Base-by-base conservation (phyloP, 768 basidiomycete genomes). In the Tylopilus sp. region DNA sequence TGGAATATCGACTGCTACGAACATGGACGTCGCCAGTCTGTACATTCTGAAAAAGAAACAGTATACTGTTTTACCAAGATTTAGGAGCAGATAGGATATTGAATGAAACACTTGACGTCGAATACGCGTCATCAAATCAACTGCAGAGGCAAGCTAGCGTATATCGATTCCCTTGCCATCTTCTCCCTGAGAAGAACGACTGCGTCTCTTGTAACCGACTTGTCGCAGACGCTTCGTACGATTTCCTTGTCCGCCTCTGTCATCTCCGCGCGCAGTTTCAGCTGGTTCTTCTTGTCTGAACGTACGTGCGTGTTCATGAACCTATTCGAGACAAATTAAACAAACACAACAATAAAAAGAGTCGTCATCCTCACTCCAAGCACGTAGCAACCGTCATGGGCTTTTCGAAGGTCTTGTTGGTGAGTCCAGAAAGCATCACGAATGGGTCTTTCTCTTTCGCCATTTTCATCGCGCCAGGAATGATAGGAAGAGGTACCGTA, bases 191-290 rank as follows among this genome's bases (percentile, higher is more conserved):
- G 43, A 51, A 57, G 2, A 13, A 37, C 7, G 10, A 52, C 52
- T 0, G 55, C 30, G 8, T 50, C 52, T 29, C 30, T 50, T 2
- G 22, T 43, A 13, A 41, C 40, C 3, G 34, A 30, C 22, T 28
- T 47, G 42, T 52, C 44, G 3, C 31, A 29, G 16, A 34, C 47
- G 14, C 25, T 48, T 22, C 50, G 47, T n/a, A 62, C 37, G 9
- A 62, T 53, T 11, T 12, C 43, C 26, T 58, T 61, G 19, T 61
- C 60, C 28, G 34, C 29, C 10, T 61, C 56, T 24, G 56, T 61
- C 60, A 61, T 61, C 28, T 52, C 59, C 13, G 45, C 40, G 6
- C 52, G 52, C 13, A 58, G 34, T 26, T 54, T 45, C 22, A 61
- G 13, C 34, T 61, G 26, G 9, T 61, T 58, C 48, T 61, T 6